Evolutionary conservation across 2,329 filamentous ascomycete genomes (phyloP).

Genomic region (Nothomitra cinnamomea): DNA sequence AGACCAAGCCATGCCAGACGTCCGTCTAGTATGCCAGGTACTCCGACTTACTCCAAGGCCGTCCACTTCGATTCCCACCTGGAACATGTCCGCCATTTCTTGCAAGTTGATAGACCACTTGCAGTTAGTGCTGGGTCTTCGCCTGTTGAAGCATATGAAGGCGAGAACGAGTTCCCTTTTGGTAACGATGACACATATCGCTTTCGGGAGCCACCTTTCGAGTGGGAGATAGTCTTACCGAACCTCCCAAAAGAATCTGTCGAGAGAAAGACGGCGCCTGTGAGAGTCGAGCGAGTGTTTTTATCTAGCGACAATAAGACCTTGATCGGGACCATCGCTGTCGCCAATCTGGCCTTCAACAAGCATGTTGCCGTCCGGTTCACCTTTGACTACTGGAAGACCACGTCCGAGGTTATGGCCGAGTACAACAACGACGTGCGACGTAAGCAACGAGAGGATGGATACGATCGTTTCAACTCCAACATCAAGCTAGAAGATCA

Average conservation of each 20-base stretch:
- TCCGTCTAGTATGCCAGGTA: slow-evolving; percentile 93
- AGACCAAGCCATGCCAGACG: slow-evolving; percentile 57
- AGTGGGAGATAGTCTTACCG: slow-evolving; percentile 74
- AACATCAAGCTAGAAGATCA: slow-evolving; percentile 84
- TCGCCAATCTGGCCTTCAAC: slow-evolving; percentile 77
- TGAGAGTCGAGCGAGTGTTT: slow-evolving; percentile 74
- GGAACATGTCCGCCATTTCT: slow-evolving; percentile 89
- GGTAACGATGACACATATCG: slow-evolving; percentile 31
- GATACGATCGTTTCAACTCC: slow-evolving; percentile 82
- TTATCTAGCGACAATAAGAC: slow-evolving; percentile 77
- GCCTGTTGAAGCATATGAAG: slow-evolving; percentile 74
- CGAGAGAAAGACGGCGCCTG: slow-evolving; percentile 45
- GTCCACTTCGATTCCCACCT: slow-evolving; percentile 98
- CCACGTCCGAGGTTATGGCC: slow-evolving; percentile 82
- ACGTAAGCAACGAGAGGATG: slow-evolving; percentile 44
- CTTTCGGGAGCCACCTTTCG: slow-evolving; percentile 37
- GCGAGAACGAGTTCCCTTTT: slow-evolving; percentile 82
- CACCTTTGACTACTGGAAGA: slow-evolving; percentile 97
- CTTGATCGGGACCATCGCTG: slow-evolving; percentile 65
- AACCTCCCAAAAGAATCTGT: slow-evolving; percentile 63
- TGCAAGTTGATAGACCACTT: slow-evolving; percentile 85
- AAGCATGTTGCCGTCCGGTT: slow-evolving; percentile 86
- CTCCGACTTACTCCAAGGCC: slow-evolving; percentile 85
- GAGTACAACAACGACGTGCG: slow-evolving; percentile 71
- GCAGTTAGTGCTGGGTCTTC: slow-evolving; percentile 91